Base-by-base conservation (phyloP, 225 moss, liverwort and hornwort species). In the Climacium dendroides region DNA sequence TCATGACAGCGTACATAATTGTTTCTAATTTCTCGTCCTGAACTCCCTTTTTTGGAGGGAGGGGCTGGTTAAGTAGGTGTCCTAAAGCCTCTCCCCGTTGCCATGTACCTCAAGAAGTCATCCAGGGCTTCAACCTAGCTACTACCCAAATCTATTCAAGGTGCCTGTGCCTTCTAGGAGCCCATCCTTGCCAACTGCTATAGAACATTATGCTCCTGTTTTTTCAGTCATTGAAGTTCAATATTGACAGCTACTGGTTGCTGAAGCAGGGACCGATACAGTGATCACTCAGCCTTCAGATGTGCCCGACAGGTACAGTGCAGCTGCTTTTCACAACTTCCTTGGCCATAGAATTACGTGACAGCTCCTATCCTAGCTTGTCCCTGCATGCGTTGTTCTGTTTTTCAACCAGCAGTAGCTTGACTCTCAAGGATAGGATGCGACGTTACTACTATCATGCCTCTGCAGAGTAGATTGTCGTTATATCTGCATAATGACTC, bases 221-320 rank as follows among this genome's bases (percentile, higher is more conserved):
- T 78, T 53, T 81, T 29, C 70, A 58, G 26, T 82, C 43, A 53
- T 79, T 63, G 80, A 70, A 86, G 84, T n/a, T 81, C 77, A 84
- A 53, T 65, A 78, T 86, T 93, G 87, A 93, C 77, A 80, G 67
- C 52, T 79, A 66, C 84, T 86, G 75, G 58, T 87, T 90, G 85
- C 82, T 91, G 86, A 76, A 83, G 87, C 90, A 92, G 93, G 90
- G 86, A 84, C 88, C 52, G 85, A 87, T 34, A 39, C 85, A 82
- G 63, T 79, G 81, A 90, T 91, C 52, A 84, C 82, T 72, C 91
- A 81, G 74, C 87, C 85, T 75, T 89, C 91, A 86, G 92, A 94
- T 92, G 92, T 94, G 22, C 94, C 93, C 81, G 94, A 93, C 74
- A 93, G 93, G 94, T 94, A 93, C 52, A 61, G 87, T 87, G 85